Evolutionary conservation across 306 rosid species (phyloP).

Genomic region (Acacia confusa): DNA sequence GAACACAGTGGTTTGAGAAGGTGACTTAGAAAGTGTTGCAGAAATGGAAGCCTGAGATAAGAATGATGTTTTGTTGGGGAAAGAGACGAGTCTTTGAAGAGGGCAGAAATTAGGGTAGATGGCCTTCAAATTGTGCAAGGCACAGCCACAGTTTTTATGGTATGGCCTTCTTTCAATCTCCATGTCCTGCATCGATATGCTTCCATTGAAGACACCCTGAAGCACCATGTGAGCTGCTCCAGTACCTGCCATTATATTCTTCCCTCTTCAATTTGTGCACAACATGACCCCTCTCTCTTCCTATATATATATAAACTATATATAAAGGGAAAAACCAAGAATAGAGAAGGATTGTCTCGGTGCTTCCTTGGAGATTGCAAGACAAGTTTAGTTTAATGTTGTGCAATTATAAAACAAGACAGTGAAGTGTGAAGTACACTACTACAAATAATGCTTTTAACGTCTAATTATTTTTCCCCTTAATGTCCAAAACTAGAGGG

Average conservation of each 20-base stretch:
- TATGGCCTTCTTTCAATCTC: conserved; percentile 70
- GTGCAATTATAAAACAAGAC: too few relatives aligned
- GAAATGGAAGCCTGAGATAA: conserved; percentile 12
- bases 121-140: conserved; percentile 49
- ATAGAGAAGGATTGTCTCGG: conserved; percentile 14
- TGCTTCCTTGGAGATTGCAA: too few relatives aligned
- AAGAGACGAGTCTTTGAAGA: conserved; percentile 34
- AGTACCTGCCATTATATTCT: conserved; percentile 37
- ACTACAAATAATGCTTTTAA: too few relatives aligned
- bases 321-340: conserved; percentile 34
- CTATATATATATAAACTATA: background rate
- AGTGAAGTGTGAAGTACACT: too few relatives aligned
- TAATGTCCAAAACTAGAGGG: too few relatives aligned
- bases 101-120: conserved; percentile 24
- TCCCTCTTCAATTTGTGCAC: background rate
- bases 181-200: conserved; percentile 51
- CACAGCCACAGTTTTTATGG: conserved; percentile 81
- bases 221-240: conserved; percentile 44
- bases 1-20: conserved; percentile 4
- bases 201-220: conserved; percentile 56
- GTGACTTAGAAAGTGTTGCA: conserved; percentile 23
- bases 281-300: background rate
- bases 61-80: conserved; percentile 38
- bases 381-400: too few relatives aligned
- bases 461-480: too few relatives aligned